A percentile compares a stretch with the other conserved stretches of the same genome.
Evolutionary conservation across 345 rosid species (phyloP).

Genomic region (Erucastrum elatum): DNA sequence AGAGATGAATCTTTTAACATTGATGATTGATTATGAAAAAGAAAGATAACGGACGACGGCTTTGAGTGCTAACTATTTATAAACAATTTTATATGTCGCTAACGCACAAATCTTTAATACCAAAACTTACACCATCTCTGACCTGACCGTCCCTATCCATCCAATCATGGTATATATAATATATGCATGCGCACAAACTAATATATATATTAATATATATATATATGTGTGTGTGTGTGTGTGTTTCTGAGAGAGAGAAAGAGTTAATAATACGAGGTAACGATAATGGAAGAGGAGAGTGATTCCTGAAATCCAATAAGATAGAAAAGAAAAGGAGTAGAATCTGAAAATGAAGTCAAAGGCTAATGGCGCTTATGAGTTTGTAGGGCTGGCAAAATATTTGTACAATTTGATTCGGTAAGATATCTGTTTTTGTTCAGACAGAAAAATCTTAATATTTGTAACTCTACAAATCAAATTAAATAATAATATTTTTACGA

Average conservation of each 20-base stretch:
- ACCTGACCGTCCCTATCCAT: conserved; percentile 34
- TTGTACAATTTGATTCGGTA: no score
- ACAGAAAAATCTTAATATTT: no score
- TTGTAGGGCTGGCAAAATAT: background rate
- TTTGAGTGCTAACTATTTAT: conserved; percentile 9
- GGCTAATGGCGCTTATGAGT: conserved; percentile 12
- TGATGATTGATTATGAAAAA: background rate
- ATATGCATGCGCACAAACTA: conserved; percentile 24
- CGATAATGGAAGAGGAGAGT: conserved; percentile 29
- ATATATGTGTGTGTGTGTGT: background rate
- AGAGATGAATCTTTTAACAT: background rate
- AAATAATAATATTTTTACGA: no score
- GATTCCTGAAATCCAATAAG: conserved; percentile 39
- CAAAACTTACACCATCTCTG: conserved; percentile 10
- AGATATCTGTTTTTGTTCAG: no score
- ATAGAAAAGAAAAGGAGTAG: conserved; percentile 33
- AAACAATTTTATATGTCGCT: background rate
- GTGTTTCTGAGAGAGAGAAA: background rate
- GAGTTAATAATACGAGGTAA: conserved; percentile 35
- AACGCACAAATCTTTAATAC: conserved; percentile 18
- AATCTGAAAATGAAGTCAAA: conserved; percentile 35
- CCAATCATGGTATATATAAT: conserved; percentile 16
- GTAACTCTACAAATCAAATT: no score
- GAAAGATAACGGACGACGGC: conserved; percentile 11
- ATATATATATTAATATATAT: background rate